Evolutionary conservation across 148 eudicot genomes (phyloP).

Genomic region (Chenopodium berlandieri): DNA sequence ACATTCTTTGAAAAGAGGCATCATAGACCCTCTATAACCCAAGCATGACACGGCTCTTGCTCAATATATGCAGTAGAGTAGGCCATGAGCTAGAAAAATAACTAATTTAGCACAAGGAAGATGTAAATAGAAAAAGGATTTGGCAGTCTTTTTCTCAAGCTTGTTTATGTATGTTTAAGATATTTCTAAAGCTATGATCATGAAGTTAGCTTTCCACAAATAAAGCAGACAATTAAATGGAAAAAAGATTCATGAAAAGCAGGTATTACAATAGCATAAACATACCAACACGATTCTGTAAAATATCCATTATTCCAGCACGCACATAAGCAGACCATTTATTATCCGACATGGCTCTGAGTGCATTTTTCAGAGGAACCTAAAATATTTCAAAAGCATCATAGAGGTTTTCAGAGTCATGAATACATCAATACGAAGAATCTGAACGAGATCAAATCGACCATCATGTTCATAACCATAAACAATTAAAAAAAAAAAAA

Average conservation of each 20-base stretch:
- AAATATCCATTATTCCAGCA: slow-evolving; percentile 69
- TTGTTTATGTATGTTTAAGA: background rate
- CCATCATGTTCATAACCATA: background rate
- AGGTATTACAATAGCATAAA: background rate
- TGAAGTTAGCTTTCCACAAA: background rate
- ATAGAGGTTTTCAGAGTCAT: slow-evolving; percentile 1
- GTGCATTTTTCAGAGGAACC: slow-evolving; percentile 52
- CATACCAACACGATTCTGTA: slow-evolving; percentile 85
- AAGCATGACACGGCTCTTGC: background rate
- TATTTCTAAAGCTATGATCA: background rate
- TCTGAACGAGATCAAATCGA: background rate
- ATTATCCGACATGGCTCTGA: slow-evolving; percentile 35
- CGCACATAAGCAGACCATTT: slow-evolving; percentile 63
- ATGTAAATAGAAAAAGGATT: background rate
- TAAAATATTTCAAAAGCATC: slow-evolving; percentile 31
- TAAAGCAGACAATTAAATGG: background rate
- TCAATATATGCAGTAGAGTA: background rate
- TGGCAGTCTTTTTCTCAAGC: background rate
- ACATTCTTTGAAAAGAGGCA: background rate
- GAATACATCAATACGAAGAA: background rate
- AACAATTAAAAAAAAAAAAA: too few relatives aligned
- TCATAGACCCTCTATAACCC: background rate
- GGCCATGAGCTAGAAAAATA: background rate
- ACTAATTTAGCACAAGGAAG: background rate
- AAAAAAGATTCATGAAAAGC: background rate